Base-by-base conservation (phyloP, 2,329 filamentous ascomycete species). In the Cordyceps cicadae region DNA sequence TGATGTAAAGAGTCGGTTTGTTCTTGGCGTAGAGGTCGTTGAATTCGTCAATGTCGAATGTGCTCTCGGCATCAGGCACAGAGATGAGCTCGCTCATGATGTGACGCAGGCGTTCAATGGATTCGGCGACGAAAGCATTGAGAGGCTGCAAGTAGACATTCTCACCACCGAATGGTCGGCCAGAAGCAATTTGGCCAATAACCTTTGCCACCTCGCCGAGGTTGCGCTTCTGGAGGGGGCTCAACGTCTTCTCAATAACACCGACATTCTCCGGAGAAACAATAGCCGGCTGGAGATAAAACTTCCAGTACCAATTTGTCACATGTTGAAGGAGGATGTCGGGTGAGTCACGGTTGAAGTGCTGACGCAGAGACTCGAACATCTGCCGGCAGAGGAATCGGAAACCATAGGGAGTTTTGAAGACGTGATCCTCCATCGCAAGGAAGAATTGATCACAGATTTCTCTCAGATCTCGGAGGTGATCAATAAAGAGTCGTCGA, bases 41-140 rank as follows among this genome's bases (percentile, higher is more conserved):
- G 83, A 94, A 99, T 72, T 97, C 94, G 71, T 99, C 94, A 71
- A 99, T 97, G 73, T 97, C 92, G 70, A 97, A 99, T 26, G 94
- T 94, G 57, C 85, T 82, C 74, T 99, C 94, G 0, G 91, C 90
- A 67, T 94, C 88, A 15, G 89, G 86, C 14, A 97, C 89, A 14
- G 88, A 85, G 66, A 99, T 90, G 63, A 97, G 75, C 39, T 88
- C 84, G 51, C 81, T 82, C 75, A 89, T 90, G 50, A 94, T 90
- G 14, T 88, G 82, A 37, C 84, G 83, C 62, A 97, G 79, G 26
- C 92, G 83, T 66, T 91, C 87, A 54, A 96, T 87, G 0, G 92
- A 92, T 63, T 97, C 90, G 19, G 83, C 85, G 52, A 99, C 82
- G 71, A 96, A 97, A 54, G 87, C 90, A 72, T 99, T 99, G 46